A percentile compares a stretch with the other conserved stretches of the same genome.
Conservation (phyloP, 2,329 filamentous ascomycete genomes). For the Fusarium pseudograminearum region DNA sequence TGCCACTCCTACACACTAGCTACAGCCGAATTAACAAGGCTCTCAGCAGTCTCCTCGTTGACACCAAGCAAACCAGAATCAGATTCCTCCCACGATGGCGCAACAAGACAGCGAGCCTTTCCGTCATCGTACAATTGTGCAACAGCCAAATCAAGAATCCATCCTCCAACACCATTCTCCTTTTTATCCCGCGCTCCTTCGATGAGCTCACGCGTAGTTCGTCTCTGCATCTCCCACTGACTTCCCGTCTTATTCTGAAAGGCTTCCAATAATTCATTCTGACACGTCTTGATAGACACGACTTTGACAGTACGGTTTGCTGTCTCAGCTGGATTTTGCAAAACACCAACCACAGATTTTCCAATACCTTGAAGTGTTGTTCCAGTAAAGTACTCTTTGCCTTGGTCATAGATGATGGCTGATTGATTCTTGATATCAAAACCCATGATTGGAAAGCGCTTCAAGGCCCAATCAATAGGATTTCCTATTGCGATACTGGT, state of each 20-base stretch:
- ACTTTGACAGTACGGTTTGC: constrained; percentile 25
- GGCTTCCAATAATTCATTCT: constrained; percentile 25
- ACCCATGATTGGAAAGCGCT: constrained; percentile 29
- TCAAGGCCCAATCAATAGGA: constrained; percentile 35
- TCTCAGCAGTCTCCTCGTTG: neutral
- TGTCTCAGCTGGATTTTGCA: constrained; percentile 24
- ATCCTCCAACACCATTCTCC: constrained; percentile 9
- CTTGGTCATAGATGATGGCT: constrained; percentile 27
- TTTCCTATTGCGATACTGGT: constrained; percentile 29
- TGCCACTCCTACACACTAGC: neutral
- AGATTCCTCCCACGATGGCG: constrained; percentile 21
- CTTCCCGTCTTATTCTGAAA: constrained; percentile 6
- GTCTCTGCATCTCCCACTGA: constrained; percentile 12
- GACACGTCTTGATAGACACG: constrained; percentile 32
- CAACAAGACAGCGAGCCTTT: constrained; percentile 11
- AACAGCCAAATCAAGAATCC: constrained; percentile 31
- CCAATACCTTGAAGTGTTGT: constrained; percentile 32
- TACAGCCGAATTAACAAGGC: constrained; percentile 13
- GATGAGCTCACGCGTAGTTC: constrained; percentile 17
- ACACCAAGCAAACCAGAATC: constrained; percentile 27
- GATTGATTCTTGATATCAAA: constrained; percentile 12
- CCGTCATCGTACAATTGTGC: constrained; percentile 26
- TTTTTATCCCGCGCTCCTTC: constrained; percentile 21
- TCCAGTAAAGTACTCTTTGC: constrained; percentile 24
- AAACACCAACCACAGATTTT: constrained; percentile 30